Conservation (phyloP, 2,329 filamentous ascomycete species). For the Paraconiothyrium sp. region DNA sequence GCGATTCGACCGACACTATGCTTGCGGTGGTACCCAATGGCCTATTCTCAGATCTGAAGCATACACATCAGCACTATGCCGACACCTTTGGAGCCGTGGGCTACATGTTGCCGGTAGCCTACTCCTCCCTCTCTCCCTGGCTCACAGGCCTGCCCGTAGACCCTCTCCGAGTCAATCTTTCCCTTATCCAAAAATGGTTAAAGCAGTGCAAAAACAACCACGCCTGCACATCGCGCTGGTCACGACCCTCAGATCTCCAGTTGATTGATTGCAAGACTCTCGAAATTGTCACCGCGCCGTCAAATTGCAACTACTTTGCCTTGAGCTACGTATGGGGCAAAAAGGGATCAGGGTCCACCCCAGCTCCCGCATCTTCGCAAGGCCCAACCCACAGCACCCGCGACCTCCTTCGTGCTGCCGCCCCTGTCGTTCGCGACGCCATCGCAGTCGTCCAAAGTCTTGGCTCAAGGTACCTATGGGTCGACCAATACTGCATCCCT, state of each 20-base stretch:
- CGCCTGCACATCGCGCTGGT: constrained; percentile 13
- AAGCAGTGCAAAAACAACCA: constrained; percentile 15
- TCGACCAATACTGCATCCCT: constrained; percentile 22
- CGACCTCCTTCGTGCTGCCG: not conserved
- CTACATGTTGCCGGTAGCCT: constrained; percentile 16
- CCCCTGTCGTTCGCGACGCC: constrained; percentile 11
- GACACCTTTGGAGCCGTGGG: constrained; percentile 9
- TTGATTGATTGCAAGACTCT: constrained; percentile 15
- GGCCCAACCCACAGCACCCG: not conserved
- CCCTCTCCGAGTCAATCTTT: constrained; percentile 7
- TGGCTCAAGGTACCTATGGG: constrained; percentile 21
- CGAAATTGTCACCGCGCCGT: constrained; percentile 19
- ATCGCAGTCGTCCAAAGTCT: constrained; percentile 10
- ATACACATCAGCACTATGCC: not conserved
- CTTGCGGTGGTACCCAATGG: constrained; percentile 16
- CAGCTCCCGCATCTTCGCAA: not conserved
- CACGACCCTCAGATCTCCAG: constrained; percentile 5
- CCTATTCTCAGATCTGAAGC: constrained; percentile 11
- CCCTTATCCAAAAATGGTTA: constrained; percentile 7
- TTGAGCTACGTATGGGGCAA: constrained; percentile 10
- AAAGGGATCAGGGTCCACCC: not conserved
- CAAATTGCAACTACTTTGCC: constrained; percentile 11
- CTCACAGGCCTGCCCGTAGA: constrained; percentile 7
- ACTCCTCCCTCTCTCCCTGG: constrained; percentile 14
- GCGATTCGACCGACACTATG: constrained; percentile 7